A percentile compares a stretch with the other conserved stretches of the same genome.
Conservation (phyloP, 1,284 basidiomycete genomes). For the Wallemia ichthyophaga region DNA sequence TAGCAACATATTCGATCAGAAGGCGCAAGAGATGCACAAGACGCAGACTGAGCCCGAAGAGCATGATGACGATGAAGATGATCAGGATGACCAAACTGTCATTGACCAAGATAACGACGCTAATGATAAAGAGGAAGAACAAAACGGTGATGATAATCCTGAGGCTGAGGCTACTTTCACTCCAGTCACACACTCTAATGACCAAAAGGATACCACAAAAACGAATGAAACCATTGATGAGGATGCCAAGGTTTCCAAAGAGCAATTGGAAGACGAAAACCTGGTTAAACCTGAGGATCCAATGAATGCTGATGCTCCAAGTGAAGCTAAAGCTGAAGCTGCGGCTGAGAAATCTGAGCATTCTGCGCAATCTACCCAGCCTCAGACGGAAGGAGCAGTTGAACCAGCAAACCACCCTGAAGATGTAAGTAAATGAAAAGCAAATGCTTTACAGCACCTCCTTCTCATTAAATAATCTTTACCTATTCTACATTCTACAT, state of each 20-base stretch:
- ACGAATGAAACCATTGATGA: constrained; percentile 26
- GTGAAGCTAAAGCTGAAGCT: too few species aligned
- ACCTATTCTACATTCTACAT: background rate
- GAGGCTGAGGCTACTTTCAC: background rate
- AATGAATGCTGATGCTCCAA: background rate
- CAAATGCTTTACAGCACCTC: background rate
- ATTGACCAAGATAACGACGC: background rate
- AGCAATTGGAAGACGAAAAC: constrained; percentile 1
- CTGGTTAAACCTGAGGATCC: background rate
- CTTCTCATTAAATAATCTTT: background rate
- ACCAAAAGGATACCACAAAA: constrained; percentile 20
- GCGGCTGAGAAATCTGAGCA: background rate
- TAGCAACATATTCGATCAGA: background rate
- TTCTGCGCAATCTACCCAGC: constrained; percentile 1
- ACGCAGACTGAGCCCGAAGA: constrained; percentile 3
- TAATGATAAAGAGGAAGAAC: too few species aligned
- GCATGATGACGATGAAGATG: background rate
- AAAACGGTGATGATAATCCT: too few species aligned
- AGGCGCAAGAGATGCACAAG: background rate
- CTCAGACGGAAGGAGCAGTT: constrained; percentile 1
- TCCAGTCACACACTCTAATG: background rate
- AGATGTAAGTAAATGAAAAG: background rate
- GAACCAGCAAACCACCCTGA: background rate
- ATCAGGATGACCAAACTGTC: background rate
- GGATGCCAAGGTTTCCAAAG: constrained; percentile 26